Evolutionary conservation across 495 filamentous ascomycete species (phyloP).

Genomic region (Hyaloscypha hepaticicola): DNA sequence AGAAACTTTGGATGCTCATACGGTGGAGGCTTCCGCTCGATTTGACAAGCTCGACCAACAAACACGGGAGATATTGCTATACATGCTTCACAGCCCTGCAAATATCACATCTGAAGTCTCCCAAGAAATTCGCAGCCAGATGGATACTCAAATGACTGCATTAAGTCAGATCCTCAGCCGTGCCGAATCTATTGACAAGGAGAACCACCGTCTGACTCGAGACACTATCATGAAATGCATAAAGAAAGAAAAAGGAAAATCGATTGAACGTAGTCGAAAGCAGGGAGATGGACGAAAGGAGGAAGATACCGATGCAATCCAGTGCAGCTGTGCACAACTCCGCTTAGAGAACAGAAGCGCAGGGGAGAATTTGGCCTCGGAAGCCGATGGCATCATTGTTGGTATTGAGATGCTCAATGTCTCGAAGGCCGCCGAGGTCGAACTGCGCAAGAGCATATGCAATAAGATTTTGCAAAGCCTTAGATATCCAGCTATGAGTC

Average conservation of each 20-base stretch:
- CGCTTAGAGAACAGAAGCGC: background rate
- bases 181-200: background rate
- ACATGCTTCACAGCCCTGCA: background rate
- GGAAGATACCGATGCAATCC: no score
- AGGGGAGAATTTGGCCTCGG: background rate
- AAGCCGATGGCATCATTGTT: background rate
- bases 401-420: constrained; percentile 1
- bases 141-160: background rate
- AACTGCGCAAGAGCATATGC: background rate
- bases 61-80: background rate
- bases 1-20: background rate
- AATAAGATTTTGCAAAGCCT: constrained; percentile 26
- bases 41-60: constrained; percentile 3
- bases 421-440: background rate
- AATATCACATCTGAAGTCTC: background rate
- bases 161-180: background rate
- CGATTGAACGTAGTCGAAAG: no score
- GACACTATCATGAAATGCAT: background rate
- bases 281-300: no score
- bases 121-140: background rate
- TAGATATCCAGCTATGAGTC: constrained; percentile 28
- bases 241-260: background rate
- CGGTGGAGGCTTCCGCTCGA: background rate
- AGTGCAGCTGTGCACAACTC: background rate
- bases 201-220: constrained; percentile 2